Evolutionary conservation across 768 basidiomycete species (phyloP), one percentile per base, ranked within the genome.

Genomic region (Leucosporidium creatinivorum): DNA sequence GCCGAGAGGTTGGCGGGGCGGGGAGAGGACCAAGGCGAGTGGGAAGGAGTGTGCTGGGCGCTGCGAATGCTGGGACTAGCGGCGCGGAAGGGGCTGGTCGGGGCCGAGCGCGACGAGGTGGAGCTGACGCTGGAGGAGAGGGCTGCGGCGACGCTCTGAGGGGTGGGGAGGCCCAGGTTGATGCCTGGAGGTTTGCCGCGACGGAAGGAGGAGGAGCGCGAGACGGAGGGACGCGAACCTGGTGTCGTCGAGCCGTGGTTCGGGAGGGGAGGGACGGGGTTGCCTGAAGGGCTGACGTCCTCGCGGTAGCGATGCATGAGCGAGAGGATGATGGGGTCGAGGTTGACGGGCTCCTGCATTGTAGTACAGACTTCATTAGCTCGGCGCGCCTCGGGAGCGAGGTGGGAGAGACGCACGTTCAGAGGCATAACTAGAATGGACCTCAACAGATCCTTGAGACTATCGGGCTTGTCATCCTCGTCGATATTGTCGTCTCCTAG

Each of bases 401-500:
- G n/a, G 33, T 33, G 33, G 33, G 39, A 44, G 39, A 44, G 47
- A 60, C 15, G 59, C 25, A 60, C 62, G 33, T 17, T 17, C 1
- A 56, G 48, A 19, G 66, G 64, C 25, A 67, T 9, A 19, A 61
- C 21, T 39, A 72, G 67, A 13, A 72, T n/a, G 1, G 49, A 47
- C 23, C 51, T 33, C 13, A 72, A 44, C 8, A 67, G 66, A 17
- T 66, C 62, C 58, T 72, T 68, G 58, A 72, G 50, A 9, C 61
- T 65, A 36, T 72, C 70, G 18, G 70, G 70, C 70, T 66, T 72
- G 55, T 72, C 70, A 12, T 72, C 70, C 62, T 72, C 70, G 50
- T 72, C 70, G 1, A 72, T 58, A 4, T 18, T 26, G 21, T 58
- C 57, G 33, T 68, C 66, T 28, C 52, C 63, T 10, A 71, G 64